Percentiles rank a stretch among this genome's conserved stretches.
Evolutionary conservation across 257 asterid genomes (phyloP).

Genomic region (Nicotiana paniculata): DNA sequence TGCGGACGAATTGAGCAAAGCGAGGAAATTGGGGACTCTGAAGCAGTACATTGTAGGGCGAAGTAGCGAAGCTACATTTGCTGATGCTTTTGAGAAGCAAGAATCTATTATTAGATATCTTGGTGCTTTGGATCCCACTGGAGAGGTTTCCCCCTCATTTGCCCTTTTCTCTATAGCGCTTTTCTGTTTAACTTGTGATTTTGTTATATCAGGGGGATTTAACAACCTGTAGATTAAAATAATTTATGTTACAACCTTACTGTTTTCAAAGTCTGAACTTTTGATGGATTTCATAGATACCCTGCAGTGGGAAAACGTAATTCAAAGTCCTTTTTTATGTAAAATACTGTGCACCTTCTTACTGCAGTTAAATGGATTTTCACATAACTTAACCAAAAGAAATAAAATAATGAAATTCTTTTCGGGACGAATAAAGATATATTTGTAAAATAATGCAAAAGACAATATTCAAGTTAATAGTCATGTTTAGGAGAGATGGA

Average conservation of each 20-base stretch:
- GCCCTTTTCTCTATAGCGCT: background rate
- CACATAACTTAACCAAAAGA: background rate
- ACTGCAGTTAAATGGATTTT: background rate
- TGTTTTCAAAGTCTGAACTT: background rate
- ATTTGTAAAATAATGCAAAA: background rate
- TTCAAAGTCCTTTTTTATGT: background rate
- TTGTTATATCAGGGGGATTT: background rate
- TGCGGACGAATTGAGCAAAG: slow-evolving; percentile 77
- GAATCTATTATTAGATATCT: slow-evolving; percentile 72
- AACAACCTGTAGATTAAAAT: background rate
- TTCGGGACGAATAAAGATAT: background rate
- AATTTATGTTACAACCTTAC: too few relatives aligned
- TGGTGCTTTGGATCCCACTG: slow-evolving; percentile 68
- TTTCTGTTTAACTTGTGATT: background rate
- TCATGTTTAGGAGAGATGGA: background rate
- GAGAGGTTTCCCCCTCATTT: slow-evolving; percentile 46
- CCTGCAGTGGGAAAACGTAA: background rate
- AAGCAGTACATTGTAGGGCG: slow-evolving; percentile 73
- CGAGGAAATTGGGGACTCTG: slow-evolving; percentile 59
- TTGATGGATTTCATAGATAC: background rate
- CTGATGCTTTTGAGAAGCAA: slow-evolving; percentile 70
- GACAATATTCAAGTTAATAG: background rate
- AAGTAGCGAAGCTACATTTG: slow-evolving; percentile 63
- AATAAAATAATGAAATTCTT: background rate
- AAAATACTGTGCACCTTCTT: background rate